These are phyloP conservation scores for Wickerhamiella pararugosa DNA, from an alignment of 1,139 yeast genomes.

Conservation along the genomic window DNA sequence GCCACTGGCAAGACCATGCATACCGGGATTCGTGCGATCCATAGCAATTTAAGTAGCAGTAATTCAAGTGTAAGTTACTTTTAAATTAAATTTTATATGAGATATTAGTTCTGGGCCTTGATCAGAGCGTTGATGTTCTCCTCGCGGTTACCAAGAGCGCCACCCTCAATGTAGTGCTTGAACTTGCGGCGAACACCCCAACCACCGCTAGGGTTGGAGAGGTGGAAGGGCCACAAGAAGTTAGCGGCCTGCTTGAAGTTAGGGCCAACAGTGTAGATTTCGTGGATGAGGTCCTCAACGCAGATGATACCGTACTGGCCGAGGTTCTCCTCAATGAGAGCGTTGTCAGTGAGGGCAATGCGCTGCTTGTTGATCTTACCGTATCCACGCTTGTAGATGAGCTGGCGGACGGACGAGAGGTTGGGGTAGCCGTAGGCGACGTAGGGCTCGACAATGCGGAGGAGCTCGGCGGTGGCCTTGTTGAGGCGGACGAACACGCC, in stretches of 20 bases:
- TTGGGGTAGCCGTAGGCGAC: constrained; percentile 99
- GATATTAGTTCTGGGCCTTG: constrained; percentile 67
- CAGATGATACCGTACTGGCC: constrained; percentile 96
- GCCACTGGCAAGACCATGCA: neutral
- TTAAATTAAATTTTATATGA: constrained; percentile 4
- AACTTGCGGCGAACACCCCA: constrained; percentile 99
- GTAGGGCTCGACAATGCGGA: constrained; percentile 97
- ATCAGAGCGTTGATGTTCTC: constrained; percentile 95
- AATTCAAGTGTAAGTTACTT: neutral
- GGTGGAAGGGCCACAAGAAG: constrained; percentile 99
- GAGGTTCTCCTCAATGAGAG: constrained; percentile 82
- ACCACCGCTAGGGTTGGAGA: constrained; percentile 98
- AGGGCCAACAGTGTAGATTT: constrained; percentile 97
- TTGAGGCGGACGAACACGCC: constrained; percentile 97
- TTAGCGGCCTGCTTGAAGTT: constrained; percentile 99
- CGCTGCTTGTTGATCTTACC: constrained; percentile 99
- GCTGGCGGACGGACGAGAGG: constrained; percentile 87
- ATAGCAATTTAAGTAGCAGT: neutral
- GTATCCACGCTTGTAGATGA: constrained; percentile 98
- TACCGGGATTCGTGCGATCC: neutral
- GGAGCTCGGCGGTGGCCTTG: constrained; percentile 95
- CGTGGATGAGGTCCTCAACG: constrained; percentile 96
- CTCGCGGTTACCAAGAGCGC: constrained; percentile 99
- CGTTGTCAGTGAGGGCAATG: constrained; percentile 84
- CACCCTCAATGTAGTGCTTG: constrained; percentile 99